phyloP scores from a whole-genome alignment of 495 filamentous ascomycete genomes.

The Tuber melanosporum region DNA sequence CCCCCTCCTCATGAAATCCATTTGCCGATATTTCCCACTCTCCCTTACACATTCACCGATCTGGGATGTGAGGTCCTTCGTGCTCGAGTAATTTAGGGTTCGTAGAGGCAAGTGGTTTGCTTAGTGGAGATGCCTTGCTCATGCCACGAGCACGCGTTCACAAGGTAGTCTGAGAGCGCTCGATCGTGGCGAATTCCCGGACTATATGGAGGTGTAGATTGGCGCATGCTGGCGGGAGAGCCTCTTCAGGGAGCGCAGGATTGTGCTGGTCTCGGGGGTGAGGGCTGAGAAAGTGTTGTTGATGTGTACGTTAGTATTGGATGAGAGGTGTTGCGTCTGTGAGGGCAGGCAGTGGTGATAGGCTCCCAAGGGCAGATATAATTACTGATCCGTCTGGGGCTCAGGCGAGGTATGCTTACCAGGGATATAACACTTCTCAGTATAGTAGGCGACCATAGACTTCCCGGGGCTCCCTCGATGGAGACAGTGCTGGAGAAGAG shows the following conservation, averaged over 20 bases:
- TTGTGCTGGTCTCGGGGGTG: too few relatives aligned
- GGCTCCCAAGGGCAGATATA: too few relatives aligned
- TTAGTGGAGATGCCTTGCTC: too few relatives aligned
- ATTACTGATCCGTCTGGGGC: too few relatives aligned
- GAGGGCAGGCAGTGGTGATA: too few relatives aligned
- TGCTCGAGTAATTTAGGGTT: slow-evolving; percentile 29
- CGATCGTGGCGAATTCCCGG: slow-evolving; percentile 38
- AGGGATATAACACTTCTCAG: neutral
- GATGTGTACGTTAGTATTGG: too few relatives aligned
- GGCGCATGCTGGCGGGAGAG: slow-evolving; percentile 34
- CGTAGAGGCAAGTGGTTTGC: too few relatives aligned
- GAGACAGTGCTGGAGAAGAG: slow-evolving; percentile 37
- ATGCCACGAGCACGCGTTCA: slow-evolving; percentile 25
- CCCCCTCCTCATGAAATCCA: slow-evolving; percentile 30
- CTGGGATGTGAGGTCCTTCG: slow-evolving; percentile 36
- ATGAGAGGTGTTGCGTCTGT: too few relatives aligned
- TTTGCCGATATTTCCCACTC: slow-evolving; percentile 42
- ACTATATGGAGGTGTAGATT: slow-evolving; percentile 40
- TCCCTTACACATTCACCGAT: slow-evolving; percentile 39
- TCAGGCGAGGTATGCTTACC: too few relatives aligned
- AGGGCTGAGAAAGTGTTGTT: too few relatives aligned
- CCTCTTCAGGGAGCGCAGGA: too few relatives aligned
- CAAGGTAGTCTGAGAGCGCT: slow-evolving; percentile 25
- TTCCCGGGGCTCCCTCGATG: slow-evolving; percentile 40
- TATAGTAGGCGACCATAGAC: slow-evolving; percentile 17